Base-by-base conservation (phyloP, 2,329 filamentous ascomycete species). In the Hirsutella minnesotensis region DNA sequence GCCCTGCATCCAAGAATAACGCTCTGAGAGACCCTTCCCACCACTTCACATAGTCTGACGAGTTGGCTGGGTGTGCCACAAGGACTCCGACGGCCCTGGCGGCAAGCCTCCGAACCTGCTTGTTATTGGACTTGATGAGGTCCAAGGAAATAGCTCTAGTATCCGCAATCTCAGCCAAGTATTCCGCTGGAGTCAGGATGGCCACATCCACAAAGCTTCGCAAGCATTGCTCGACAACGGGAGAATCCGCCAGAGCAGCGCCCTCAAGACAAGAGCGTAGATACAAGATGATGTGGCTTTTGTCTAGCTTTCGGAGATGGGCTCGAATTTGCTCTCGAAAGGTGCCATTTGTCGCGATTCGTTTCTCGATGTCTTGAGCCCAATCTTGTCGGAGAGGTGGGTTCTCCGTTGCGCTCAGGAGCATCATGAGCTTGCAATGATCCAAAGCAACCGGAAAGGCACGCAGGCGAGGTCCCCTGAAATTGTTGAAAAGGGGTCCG, bases 21-120 rank as follows among this genome's bases (percentile, higher is more conserved):
- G 62, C 54, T 15, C 59, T 49, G 20, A 79, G 43, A 3, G 53
- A 53, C 36, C 44, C 45, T n/a, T 49, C 45, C 42, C 50, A 53
- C 18, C 54, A 53, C 2, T 45, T 45, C 16, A 65, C 46, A 2
- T 41, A 46, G 5, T 60, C 53, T 0, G 63, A 50, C 2, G 68
- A 52, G 44, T 69, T 69, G 7, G 52, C 54, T 4, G 70, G 68
- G 57, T 90, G 83, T 0, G 86, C 82, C 1, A 75, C 79, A 5
- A 95, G 62, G 12, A 95, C 82, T 1, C 88, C 89, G 51, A 88
- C 77, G 0, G 79, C 75, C 46, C 79, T 79, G 15, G 86, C 80
- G 2, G 81, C 80, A 22, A 81, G 67, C 31, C 70, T 67, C 30
- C 89, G 75, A 5, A 83, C 71, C 43, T 78, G 73, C 47, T 78